Evolutionary conservation across 2,329 filamentous ascomycete genomes (phyloP).

Genomic region (Penicillium sp.): DNA sequence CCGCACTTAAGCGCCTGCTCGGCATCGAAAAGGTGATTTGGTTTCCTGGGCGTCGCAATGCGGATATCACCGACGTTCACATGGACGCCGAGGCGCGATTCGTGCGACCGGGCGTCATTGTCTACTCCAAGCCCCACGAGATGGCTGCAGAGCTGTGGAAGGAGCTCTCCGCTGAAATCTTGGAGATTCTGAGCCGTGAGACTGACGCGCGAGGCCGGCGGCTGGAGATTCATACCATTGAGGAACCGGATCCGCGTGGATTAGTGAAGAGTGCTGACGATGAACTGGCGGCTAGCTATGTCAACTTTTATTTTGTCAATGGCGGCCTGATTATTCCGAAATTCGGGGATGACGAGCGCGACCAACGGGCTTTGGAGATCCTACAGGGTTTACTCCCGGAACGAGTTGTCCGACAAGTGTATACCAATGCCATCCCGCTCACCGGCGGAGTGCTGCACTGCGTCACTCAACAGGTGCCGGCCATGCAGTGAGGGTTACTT

Average conservation of each 20-base stretch:
- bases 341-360: slow-evolving; percentile 25
- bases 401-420: slow-evolving; percentile 25
- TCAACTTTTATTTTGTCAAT: slow-evolving; percentile 33
- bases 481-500: not conserved
- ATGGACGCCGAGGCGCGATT: slow-evolving; percentile 30
- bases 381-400: slow-evolving; percentile 23
- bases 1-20: slow-evolving; percentile 21
- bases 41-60: slow-evolving; percentile 24
- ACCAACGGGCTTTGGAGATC: slow-evolving; percentile 23
- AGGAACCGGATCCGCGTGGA: slow-evolving; percentile 22
- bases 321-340: slow-evolving; percentile 28
- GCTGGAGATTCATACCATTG: slow-evolving; percentile 22
- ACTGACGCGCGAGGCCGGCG: slow-evolving; percentile 25
- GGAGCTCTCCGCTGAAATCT: slow-evolving; percentile 21
- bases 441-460: slow-evolving; percentile 32
- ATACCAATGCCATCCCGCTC: slow-evolving; percentile 26
- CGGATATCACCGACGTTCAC: slow-evolving; percentile 33
- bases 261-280: slow-evolving; percentile 13
- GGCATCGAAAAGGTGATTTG: slow-evolving; percentile 31
- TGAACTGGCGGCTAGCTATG: slow-evolving; percentile 25
- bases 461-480: slow-evolving; percentile 28
- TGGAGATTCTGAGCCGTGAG: slow-evolving; percentile 13
- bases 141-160: slow-evolving; percentile 14
- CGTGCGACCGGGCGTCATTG: slow-evolving; percentile 24
- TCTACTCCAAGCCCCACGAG: slow-evolving; percentile 21